These are phyloP conservation scores for Naganishia vaughanmartiniae DNA, from an alignment of 768 basidiomycete genomes.

Conservation along the genomic window DNA sequence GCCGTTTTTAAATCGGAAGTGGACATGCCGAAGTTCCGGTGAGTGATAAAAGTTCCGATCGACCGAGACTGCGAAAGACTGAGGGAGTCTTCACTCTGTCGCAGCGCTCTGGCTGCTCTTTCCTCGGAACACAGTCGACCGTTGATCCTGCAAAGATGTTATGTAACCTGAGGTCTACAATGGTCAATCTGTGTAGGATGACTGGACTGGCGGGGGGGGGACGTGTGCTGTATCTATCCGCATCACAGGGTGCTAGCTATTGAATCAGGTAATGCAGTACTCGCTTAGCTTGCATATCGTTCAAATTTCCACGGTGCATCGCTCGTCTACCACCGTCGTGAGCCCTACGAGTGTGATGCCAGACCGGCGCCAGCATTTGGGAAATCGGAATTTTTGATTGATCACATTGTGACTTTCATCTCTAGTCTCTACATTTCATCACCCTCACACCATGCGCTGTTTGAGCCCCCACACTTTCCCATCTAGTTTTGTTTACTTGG, in stretches of 20 bases:
- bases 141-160: conserved; percentile 54
- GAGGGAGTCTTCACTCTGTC: conserved; percentile 49
- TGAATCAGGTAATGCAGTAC: no score
- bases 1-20: conserved; percentile 82
- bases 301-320: no score
- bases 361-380: neutral
- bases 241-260: no score
- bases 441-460: conserved; percentile 4
- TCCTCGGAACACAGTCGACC: conserved; percentile 60
- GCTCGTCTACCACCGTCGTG: no score
- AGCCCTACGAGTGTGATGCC: no score
- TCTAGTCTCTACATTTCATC: conserved; percentile 25
- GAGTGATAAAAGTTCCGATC: conserved; percentile 14
- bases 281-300: no score
- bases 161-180: neutral
- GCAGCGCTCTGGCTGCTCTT: conserved; percentile 57
- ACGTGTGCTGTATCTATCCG: no score
- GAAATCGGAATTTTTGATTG: conserved; percentile 20
- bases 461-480: conserved; percentile 14
- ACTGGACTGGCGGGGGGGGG: no score
- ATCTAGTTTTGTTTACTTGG: conserved; percentile 25
- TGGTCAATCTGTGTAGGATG: no score
- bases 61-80: neutral
- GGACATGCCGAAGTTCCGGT: conserved; percentile 73
- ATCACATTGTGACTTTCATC: conserved; percentile 24